Conservation (phyloP, 768 basidiomycete species). For the Tulasnella sp. region DNA sequence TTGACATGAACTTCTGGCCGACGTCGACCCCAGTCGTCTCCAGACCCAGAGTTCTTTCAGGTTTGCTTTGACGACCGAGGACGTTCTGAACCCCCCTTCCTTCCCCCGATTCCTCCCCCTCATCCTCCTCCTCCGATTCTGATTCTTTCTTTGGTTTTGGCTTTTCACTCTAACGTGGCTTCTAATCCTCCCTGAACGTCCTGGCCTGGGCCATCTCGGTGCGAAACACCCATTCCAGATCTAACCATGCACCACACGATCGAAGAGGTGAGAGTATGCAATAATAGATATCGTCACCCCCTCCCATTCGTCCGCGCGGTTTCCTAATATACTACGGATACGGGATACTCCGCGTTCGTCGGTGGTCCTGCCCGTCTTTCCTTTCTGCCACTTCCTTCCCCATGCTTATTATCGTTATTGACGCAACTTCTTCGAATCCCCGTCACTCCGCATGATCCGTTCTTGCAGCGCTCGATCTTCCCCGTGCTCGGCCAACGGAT, state of each 20-base stretch:
- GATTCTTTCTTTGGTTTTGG: background rate
- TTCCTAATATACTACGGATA: too few species aligned
- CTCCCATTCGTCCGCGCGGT: too few species aligned
- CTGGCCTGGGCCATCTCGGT: too few species aligned
- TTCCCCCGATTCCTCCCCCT: background rate
- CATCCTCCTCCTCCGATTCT: background rate
- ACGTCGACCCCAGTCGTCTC: background rate
- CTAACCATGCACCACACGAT: conserved; percentile 28
- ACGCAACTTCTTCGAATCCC: background rate
- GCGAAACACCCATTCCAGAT: conserved; percentile 13
- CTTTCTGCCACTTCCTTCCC: background rate
- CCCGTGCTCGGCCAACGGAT: conserved; percentile 24
- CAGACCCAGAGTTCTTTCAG: too few species aligned
- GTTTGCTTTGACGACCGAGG: background rate
- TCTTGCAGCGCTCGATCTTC: conserved; percentile 16
- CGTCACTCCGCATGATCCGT: background rate
- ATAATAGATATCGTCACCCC: background rate
- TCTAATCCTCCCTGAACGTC: too few species aligned
- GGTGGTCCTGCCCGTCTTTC: background rate
- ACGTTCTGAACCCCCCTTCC: background rate
- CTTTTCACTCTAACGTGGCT: background rate
- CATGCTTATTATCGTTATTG: background rate
- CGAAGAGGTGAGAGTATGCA: conserved; percentile 25
- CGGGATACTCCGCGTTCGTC: too few species aligned
- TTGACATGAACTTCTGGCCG: background rate